phyloP scores from a whole-genome alignment of 495 filamentous ascomycete genomes.

The Penicillium bialowiezense region DNA sequence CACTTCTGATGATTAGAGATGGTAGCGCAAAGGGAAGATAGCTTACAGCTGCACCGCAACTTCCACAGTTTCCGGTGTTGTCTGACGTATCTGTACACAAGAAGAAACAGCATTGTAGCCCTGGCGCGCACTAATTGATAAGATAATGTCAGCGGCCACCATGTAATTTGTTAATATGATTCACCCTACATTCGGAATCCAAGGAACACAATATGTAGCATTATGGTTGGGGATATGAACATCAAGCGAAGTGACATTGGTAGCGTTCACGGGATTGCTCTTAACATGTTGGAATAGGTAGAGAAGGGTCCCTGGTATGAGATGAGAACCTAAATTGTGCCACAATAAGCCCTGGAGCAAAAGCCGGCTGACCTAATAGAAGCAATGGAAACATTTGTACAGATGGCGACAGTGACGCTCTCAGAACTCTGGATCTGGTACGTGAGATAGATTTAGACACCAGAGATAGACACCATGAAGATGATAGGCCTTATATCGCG shows the following conservation, averaged over 20 bases:
- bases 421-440: not conserved
- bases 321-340: not conserved
- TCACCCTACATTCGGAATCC: slow-evolving; percentile 11
- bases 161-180: not conserved
- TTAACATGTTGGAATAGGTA: not conserved
- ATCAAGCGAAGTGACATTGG: slow-evolving; percentile 4
- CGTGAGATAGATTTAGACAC: not conserved
- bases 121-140: slow-evolving; percentile 8
- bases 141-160: not conserved
- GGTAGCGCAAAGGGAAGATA: not conserved
- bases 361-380: slow-evolving; percentile 2
- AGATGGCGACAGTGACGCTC: not conserved
- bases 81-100: slow-evolving; percentile 11
- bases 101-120: slow-evolving; percentile 19
- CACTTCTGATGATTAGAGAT: slow-evolving; percentile 10
- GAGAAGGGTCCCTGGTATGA: not conserved
- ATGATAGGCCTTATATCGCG: slow-evolving; percentile 5
- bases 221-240: not conserved
- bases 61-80: slow-evolving; percentile 13
- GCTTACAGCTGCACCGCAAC: slow-evolving; percentile 13
- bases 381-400: not conserved
- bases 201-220: slow-evolving; percentile 13
- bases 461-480: not conserved
- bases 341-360: not conserved
- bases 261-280: slow-evolving; percentile 9